Base-by-base conservation (phyloP, 2,329 filamentous ascomycete genomes). In the Talaromyces amestolkiae region DNA sequence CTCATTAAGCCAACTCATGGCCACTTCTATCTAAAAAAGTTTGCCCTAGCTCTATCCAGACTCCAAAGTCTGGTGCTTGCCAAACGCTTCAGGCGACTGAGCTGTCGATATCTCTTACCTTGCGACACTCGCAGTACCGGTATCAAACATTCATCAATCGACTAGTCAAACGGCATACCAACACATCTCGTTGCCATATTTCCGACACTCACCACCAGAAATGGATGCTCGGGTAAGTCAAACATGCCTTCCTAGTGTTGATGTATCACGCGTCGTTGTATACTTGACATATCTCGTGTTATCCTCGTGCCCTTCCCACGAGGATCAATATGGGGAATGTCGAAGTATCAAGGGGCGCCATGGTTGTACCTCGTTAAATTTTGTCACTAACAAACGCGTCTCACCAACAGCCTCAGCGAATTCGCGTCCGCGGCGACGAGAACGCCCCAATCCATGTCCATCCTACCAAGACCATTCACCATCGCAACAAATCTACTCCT, bases 401-500 rank as follows among this genome's bases (percentile, higher is more conserved):
- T 24, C 8, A 15, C 27, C 51, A 43, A 63, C 74, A 94, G 91
- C 91, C 91, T 68, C 89, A 90, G 77, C 86, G 90, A 78, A 78
- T 88, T 75, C 85, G 86, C 76, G 81, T 85, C 72, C 84, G 84
- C 74, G 82, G 81, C 61, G 90, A 92, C 80, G 92, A 96, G 79
- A 95, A 95, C 77, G 79, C 83, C 66, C 77, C 82, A 59, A 80
- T 83, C 63, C 76, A 81, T 63, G 78, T 76, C 51, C 74, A 75
- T 62, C 69, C 82, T 67, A 85, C 85, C 70, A 87, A 87, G 75
- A 81, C 85, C 62, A 81, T 93, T 68, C 91, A 96, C 72, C 89
- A 92, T 72, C 89, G 90, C 68, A 89, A 92, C 80, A 96, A 96
- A 79, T 96, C 93, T 9, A 88, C 84, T 39, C 87, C 77, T 77